A percentile compares a stretch with the other conserved stretches of the same genome.
These are phyloP conservation scores for Aspergillus fumigatus DNA, from an alignment of 2,329 filamentous ascomycete genomes.

Conservation along the genomic window DNA sequence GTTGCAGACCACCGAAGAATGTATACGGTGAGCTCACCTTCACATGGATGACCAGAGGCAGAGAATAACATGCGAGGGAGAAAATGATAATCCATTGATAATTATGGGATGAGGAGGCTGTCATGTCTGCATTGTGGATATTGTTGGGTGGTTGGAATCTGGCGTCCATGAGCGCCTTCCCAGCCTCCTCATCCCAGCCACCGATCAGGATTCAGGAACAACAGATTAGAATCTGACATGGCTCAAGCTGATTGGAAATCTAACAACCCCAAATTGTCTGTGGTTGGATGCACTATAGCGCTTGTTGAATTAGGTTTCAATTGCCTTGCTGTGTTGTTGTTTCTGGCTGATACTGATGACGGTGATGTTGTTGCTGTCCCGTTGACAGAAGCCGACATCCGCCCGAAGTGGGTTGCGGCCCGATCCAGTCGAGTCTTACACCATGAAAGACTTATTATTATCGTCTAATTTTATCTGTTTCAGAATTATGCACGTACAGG, in stretches of 20 bases:
- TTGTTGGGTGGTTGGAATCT: constrained; percentile 12
- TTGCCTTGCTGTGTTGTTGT: background rate
- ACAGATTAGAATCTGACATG: constrained; percentile 9
- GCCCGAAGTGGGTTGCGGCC: background rate
- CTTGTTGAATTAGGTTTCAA: background rate
- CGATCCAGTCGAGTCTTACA: background rate
- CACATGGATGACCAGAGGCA: constrained; percentile 10
- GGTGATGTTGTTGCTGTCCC: background rate
- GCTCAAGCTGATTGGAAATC: constrained; percentile 6
- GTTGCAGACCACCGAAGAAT: constrained; percentile 16
- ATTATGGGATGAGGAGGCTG: background rate
- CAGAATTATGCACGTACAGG: background rate
- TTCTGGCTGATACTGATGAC: background rate
- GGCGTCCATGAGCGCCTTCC: constrained; percentile 5
- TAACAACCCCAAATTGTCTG: background rate
- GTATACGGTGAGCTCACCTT: constrained; percentile 14
- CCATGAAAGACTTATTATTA: background rate
- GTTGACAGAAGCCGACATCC: background rate
- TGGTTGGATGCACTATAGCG: background rate
- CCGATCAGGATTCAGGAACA: constrained; percentile 3
- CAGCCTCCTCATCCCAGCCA: constrained; percentile 18
- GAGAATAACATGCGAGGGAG: constrained; percentile 2
- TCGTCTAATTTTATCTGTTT: background rate
- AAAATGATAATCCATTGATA: constrained; percentile 1
- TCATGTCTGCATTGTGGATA: constrained; percentile 1